Evolutionary conservation across 2,329 filamentous ascomycete species (phyloP).

Genomic region (Nemania bipapillata): DNA sequence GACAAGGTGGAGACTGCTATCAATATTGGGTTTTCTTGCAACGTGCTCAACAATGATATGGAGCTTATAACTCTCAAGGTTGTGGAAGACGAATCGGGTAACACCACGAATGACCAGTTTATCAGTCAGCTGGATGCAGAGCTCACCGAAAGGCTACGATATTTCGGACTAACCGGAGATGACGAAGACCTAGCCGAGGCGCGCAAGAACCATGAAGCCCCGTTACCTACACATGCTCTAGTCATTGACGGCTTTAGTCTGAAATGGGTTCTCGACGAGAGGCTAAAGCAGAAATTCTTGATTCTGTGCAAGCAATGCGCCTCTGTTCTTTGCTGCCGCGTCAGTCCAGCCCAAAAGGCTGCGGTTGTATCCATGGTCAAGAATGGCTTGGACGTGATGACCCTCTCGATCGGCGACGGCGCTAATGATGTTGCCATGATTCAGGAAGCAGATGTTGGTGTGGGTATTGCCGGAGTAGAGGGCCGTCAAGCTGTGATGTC

Average conservation of each 20-base stretch:
- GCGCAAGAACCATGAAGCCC: slow-evolving; percentile 84
- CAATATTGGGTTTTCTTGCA: slow-evolving; percentile 99
- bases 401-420: slow-evolving; percentile 89
- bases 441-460: slow-evolving; percentile 94
- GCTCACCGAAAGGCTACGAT: slow-evolving; percentile 76
- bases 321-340: slow-evolving; percentile 95
- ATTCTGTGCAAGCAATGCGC: slow-evolving; percentile 96
- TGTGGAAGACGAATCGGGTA: slow-evolving; percentile 73
- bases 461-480: slow-evolving; percentile 93
- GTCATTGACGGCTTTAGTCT: slow-evolving; percentile 96
- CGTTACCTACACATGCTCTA: slow-evolving; percentile 86
- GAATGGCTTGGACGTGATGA: slow-evolving; percentile 93
- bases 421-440: slow-evolving; percentile 99
- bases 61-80: slow-evolving; percentile 91
- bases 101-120: slow-evolving; percentile 60
- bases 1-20: slow-evolving; percentile 99
- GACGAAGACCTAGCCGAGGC: slow-evolving; percentile 85
- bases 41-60: slow-evolving; percentile 97
- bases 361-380: slow-evolving; percentile 98
- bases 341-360: slow-evolving; percentile 95
- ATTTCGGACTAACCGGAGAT: slow-evolving; percentile 82
- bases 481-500: slow-evolving; percentile 95
- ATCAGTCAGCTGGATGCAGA: slow-evolving; percentile 72
- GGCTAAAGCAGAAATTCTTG: slow-evolving; percentile 89
- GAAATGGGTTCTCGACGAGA: slow-evolving; percentile 84